Percentiles rank a stretch among this genome's conserved stretches.
Conservation (phyloP, 768 basidiomycete species). For the Pisolithus tinctorius region DNA sequence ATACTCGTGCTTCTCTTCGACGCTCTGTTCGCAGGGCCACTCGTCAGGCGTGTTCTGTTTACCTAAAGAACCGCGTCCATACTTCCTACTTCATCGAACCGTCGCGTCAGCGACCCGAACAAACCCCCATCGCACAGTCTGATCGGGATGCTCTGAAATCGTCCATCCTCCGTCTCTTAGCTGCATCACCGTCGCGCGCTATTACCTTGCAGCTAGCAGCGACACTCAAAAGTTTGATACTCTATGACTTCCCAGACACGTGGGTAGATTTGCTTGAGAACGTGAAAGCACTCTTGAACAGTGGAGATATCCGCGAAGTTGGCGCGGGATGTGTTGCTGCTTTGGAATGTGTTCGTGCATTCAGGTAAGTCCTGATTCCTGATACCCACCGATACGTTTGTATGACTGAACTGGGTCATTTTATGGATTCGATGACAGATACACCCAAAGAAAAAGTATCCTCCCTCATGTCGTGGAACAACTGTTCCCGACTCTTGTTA, state of each 20-base stretch:
- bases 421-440: slow-evolving; percentile 34
- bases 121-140: slow-evolving; percentile 50
- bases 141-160: slow-evolving; percentile 72
- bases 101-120: slow-evolving; percentile 46
- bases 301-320: slow-evolving; percentile 62
- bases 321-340: slow-evolving; percentile 76
- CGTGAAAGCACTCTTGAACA: slow-evolving; percentile 56
- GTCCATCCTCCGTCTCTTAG: slow-evolving; percentile 62
- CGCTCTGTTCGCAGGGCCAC: slow-evolving; percentile 46
- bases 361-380: slow-evolving; percentile 16
- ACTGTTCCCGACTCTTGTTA: slow-evolving; percentile 70
- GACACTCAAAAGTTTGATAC: slow-evolving; percentile 65
- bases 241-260: slow-evolving; percentile 69
- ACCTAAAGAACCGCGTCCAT: slow-evolving; percentile 85
- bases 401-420: slow-evolving; percentile 30
- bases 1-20: background rate
- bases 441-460: slow-evolving; percentile 57
- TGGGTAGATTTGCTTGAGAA: slow-evolving; percentile 71
- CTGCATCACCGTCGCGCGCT: slow-evolving; percentile 54
- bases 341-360: slow-evolving; percentile 70
- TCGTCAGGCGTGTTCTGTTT: slow-evolving; percentile 81
- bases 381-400: too few species aligned
- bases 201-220: slow-evolving; percentile 74
- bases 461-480: slow-evolving; percentile 52
- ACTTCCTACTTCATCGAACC: slow-evolving; percentile 52